Conservation (phyloP, 192 early-diverging fungal genomes). For the Umbelopsis sp. region DNA sequence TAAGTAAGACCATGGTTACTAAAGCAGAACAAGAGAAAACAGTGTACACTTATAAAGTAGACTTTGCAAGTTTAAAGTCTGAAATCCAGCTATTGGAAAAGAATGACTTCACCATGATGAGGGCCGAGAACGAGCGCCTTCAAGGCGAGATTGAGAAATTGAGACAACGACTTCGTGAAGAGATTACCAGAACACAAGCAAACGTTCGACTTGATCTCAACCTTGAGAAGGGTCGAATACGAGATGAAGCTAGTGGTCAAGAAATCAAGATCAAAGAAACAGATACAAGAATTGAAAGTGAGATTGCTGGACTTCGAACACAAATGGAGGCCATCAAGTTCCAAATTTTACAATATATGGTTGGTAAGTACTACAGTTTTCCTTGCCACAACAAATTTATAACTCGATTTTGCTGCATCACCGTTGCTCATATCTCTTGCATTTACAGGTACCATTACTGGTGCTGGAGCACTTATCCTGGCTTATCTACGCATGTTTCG, state of each 20-base stretch:
- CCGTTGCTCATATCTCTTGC: not conserved
- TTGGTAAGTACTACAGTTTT: constrained; percentile 45
- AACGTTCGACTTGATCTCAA: constrained; percentile 84
- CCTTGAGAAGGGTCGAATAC: constrained; percentile 85
- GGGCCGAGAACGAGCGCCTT: constrained; percentile 79
- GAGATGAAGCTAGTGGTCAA: constrained; percentile 82
- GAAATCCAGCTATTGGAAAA: constrained; percentile 90
- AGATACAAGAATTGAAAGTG: constrained; percentile 86
- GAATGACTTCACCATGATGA: constrained; percentile 84
- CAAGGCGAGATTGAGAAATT: constrained; percentile 84
- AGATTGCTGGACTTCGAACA: constrained; percentile 80
- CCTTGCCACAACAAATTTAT: not conserved
- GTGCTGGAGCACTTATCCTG: constrained; percentile 76
- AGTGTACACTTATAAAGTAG: constrained; percentile 85
- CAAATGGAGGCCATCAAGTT: constrained; percentile 92
- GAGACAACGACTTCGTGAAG: constrained; percentile 80
- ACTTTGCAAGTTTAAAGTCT: constrained; percentile 85
- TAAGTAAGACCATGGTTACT: constrained; percentile 70
- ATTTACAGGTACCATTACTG: constrained; percentile 67
- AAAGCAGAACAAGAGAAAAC: constrained; percentile 84
- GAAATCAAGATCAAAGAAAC: constrained; percentile 87
- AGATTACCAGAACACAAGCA: constrained; percentile 82
- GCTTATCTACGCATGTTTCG: constrained; percentile 65
- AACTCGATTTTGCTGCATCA: not conserved
- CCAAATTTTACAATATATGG: constrained; percentile 79